Evolutionary conservation across 2,329 filamentous ascomycete genomes (phyloP).

Genomic region (Clarireedia paspali): DNA sequence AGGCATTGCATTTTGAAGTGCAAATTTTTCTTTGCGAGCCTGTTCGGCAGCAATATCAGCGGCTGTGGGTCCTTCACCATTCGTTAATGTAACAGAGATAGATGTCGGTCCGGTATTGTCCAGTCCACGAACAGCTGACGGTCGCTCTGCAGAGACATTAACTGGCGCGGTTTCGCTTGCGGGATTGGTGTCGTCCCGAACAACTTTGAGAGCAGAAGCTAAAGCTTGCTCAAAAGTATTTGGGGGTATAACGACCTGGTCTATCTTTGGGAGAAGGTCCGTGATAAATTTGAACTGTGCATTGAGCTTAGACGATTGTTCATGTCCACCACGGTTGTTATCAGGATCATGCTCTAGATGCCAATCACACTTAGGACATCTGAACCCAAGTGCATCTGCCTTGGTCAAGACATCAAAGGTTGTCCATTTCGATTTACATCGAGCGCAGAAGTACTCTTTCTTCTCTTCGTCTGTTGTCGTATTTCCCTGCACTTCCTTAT

Average conservation of each 20-base stretch:
- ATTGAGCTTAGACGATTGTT: constrained; percentile 68
- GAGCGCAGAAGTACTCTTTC: constrained; percentile 82
- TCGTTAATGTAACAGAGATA: constrained; percentile 62
- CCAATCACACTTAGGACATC: constrained; percentile 71
- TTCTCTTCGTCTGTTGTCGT: constrained; percentile 75
- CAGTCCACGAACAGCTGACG: constrained; percentile 63
- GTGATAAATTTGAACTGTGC: constrained; percentile 74
- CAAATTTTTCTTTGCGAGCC: constrained; percentile 56
- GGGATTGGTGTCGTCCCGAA: constrained; percentile 60
- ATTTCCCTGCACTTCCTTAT: constrained; percentile 79
- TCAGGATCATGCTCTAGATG: constrained; percentile 59
- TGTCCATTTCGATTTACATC: constrained; percentile 81
- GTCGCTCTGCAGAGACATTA: constrained; percentile 44
- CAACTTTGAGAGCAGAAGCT: constrained; percentile 53
- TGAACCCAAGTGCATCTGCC: constrained; percentile 58
- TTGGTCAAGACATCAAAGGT: constrained; percentile 82
- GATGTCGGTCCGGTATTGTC: constrained; percentile 59
- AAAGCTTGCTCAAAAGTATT: constrained; percentile 67
- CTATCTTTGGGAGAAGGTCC: constrained; percentile 67
- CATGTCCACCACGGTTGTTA: constrained; percentile 60
- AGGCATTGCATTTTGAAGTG: constrained; percentile 62
- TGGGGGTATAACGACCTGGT: constrained; percentile 64
- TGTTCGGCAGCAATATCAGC: constrained; percentile 59
- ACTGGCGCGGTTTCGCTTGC: constrained; percentile 52
- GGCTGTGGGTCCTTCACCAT: constrained; percentile 56